Conservation (phyloP, 2,329 filamentous ascomycete genomes). For the Venturia carpophila region DNA sequence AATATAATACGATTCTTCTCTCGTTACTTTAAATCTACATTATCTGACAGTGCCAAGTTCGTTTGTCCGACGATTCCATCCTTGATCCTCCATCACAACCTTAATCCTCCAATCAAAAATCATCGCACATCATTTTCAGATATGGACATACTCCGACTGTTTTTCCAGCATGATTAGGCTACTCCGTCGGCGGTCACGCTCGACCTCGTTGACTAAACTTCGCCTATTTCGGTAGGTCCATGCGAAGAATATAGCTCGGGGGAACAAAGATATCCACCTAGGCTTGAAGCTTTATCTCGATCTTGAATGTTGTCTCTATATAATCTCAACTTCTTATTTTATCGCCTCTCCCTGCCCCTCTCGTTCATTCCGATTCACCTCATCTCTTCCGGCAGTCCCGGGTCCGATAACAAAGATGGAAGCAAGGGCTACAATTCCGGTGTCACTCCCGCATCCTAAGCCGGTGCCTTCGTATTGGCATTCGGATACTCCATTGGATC, state of each 20-base stretch:
- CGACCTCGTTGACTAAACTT: background rate
- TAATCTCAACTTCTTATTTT: background rate
- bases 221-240: background rate
- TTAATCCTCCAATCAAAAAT: background rate
- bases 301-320: background rate
- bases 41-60: too few relatives aligned
- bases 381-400: background rate
- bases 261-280: background rate
- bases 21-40: too few relatives aligned
- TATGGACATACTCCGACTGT: background rate
- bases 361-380: background rate
- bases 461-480: constrained; percentile 69
- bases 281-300: too few relatives aligned
- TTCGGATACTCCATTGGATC: constrained; percentile 50
- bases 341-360: background rate
- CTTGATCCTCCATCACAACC: background rate
- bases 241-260: background rate
- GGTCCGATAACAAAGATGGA: constrained; percentile 9
- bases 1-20: too few relatives aligned
- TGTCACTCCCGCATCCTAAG: constrained; percentile 49
- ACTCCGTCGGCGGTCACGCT: background rate
- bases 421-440: constrained; percentile 1
- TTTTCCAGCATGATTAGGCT: background rate
- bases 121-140: background rate
- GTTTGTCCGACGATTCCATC: too few relatives aligned